Base-by-base conservation (phyloP, 2,329 filamentous ascomycete species). In the Huntiella moniliformis region DNA sequence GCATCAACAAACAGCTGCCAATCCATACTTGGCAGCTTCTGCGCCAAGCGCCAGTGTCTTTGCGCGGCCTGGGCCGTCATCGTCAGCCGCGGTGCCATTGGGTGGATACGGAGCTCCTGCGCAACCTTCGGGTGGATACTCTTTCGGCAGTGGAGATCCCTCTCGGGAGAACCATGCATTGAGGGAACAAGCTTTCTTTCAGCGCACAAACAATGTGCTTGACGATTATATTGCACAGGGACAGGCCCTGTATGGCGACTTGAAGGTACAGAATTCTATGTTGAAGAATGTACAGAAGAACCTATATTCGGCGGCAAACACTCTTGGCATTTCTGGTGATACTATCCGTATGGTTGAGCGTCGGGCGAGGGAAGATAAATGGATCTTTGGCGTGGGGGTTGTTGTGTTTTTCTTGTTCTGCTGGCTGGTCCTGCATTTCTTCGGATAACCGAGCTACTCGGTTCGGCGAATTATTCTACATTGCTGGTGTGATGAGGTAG, bases 331-430 rank as follows among this genome's bases (percentile, higher is more conserved):
- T 50, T 92, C 82, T 56, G 87, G 88, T 15, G 88, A 96, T 59
- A 98, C 91, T 2, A 98, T 98, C 53, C 77, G 91, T 40, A 96
- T 91, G 85, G 81, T 98, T 37, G 88, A 96, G 64, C 67, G 91
- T 54, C 71, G 91, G 51, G 86, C 91, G 43, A 82, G 77, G 60
- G 82, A 96, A 66, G 91, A 98, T 60, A 96, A 95, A 64, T 96
- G 87, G 86, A 93, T 98, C 33, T 98, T 98, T 60, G 82, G 82
- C 71, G 81, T 67, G 0, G 86, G 91, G 0, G 85, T 88, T 2
- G 62, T 92, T 4, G 62, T 91, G 33, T 98, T 98, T 61, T 82
- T 96, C 56, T 58, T 73, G 34, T 98, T 98, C 59, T 94, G 88
- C 61, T 96, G 85, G 77, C 64, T 91, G 52, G 86, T 93, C 47